These are phyloP conservation scores for Volvariella volvacea DNA, from an alignment of 1,284 basidiomycete species.

Conservation along the genomic window DNA sequence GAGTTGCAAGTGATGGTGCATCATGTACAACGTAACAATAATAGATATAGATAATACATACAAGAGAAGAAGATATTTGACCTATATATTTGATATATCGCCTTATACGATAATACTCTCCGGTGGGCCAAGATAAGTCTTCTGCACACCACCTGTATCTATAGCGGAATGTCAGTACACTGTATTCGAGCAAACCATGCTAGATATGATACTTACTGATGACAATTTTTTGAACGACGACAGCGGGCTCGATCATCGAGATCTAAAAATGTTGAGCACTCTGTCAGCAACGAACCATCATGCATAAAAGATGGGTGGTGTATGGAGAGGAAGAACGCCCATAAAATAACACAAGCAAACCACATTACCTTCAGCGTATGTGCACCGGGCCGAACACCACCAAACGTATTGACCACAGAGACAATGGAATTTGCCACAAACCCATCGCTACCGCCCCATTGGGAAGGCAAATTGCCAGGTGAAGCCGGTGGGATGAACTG, in stretches of 20 bases:
- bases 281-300: too few relatives aligned
- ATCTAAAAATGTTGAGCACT: slow-evolving; percentile 26
- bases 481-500: slow-evolving; percentile 45
- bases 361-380: slow-evolving; percentile 50
- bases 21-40: too few relatives aligned
- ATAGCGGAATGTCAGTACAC: too few relatives aligned
- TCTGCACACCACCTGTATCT: too few relatives aligned
- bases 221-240: slow-evolving; percentile 57
- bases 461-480: slow-evolving; percentile 43
- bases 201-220: slow-evolving; percentile 48
- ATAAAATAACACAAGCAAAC: neutral
- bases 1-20: too few relatives aligned
- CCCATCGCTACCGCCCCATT: slow-evolving; percentile 43
- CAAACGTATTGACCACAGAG: slow-evolving; percentile 30
- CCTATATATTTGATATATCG: too few relatives aligned
- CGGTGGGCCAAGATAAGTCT: too few relatives aligned
- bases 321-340: neutral
- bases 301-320: neutral
- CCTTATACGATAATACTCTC: too few relatives aligned
- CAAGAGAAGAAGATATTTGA: too few relatives aligned
- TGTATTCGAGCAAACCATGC: too few relatives aligned
- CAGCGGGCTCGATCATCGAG: slow-evolving; percentile 54
- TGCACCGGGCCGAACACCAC: slow-evolving; percentile 35
- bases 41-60: too few relatives aligned
- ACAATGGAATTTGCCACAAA: slow-evolving; percentile 51